These are phyloP conservation scores for Leptographium flavum DNA, from an alignment of 2,329 filamentous ascomycete genomes.

Conservation along the genomic window DNA sequence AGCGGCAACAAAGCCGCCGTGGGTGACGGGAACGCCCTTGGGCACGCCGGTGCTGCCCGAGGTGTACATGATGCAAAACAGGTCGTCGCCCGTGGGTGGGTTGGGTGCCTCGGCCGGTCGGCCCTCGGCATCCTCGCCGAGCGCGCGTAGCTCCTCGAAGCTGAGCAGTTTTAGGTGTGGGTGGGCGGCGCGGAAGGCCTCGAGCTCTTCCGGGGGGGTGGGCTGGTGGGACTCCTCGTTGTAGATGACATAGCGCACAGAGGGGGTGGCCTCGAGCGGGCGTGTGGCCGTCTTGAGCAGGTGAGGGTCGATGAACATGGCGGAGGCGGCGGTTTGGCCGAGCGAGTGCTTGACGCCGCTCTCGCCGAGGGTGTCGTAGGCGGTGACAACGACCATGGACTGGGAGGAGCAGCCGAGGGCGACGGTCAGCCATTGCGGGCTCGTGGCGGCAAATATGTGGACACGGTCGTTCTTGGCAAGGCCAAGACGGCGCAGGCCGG, in stretches of 20 bases:
- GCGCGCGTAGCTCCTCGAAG: slow-evolving; percentile 37
- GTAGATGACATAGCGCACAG: slow-evolving; percentile 47
- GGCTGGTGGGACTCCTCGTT: slow-evolving; percentile 39
- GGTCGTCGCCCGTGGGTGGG: slow-evolving; percentile 58
- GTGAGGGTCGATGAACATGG: slow-evolving; percentile 78
- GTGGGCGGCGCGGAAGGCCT: slow-evolving; percentile 41
- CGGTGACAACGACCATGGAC: slow-evolving; percentile 82
- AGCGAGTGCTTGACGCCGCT: slow-evolving; percentile 77
- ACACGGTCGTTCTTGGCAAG: slow-evolving; percentile 52
- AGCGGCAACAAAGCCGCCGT: slow-evolving; percentile 66
- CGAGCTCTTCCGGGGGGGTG: slow-evolving; percentile 37
- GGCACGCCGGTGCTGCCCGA: slow-evolving; percentile 81
- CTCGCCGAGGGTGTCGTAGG: slow-evolving; percentile 83
- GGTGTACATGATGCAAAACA: slow-evolving; percentile 77
- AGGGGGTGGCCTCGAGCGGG: slow-evolving; percentile 40
- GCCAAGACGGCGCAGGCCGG: slow-evolving; percentile 62
- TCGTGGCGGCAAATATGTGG: slow-evolving; percentile 77
- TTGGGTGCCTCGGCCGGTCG: slow-evolving; percentile 52
- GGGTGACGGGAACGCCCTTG: slow-evolving; percentile 76
- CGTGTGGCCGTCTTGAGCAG: slow-evolving; percentile 47
- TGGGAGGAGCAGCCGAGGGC: slow-evolving; percentile 70
- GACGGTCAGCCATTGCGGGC: slow-evolving; percentile 69
- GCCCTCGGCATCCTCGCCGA: slow-evolving; percentile 50
- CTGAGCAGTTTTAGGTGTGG: slow-evolving; percentile 38
- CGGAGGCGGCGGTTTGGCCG: slow-evolving; percentile 61